Evolutionary conservation across 2,329 filamentous ascomycete species (phyloP), one percentile per base, ranked within the genome.

Genomic region (Phyllosticta citrichinensis): DNA sequence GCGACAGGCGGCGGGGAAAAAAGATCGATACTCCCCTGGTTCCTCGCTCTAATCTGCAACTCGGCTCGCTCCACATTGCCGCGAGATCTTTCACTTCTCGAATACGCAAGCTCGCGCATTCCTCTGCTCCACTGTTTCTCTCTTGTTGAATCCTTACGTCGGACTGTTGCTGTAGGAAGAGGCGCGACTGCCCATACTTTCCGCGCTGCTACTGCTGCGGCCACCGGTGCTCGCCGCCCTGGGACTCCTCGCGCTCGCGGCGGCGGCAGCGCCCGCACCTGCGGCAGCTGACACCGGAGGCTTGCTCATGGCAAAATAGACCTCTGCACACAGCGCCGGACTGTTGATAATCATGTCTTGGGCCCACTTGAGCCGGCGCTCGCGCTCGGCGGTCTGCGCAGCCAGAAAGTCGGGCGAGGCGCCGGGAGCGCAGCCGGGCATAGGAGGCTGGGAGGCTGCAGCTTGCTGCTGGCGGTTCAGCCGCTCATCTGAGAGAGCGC

Each of bases 331-430:
- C 22, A 62, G 51, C 2, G 55, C 60, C 17, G 60, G 60, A 5
- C 55, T 62, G 51, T 55, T 51, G 22, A 62, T 62, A 51, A 62
- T 62, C 60, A 62, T 62, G 6, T 62, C 51, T 55, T 58, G 60
- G 8, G 60, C 60, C 60, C 60, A 62, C 33, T 57, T 62, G 17
- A 62, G 51, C 33, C 60, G 60, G 6, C 60, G 60, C 14, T 62
- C 55, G 3, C 56, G 55, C 55, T 62, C 60, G 11, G 52, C 60
- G 17, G 52, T 25, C 55, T 55, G 55, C 14, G 60, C 60, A 12
- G 51, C 50, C 40, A 47, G 5, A 47, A 47, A 47, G 40, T 47
- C 40, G 17, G 40, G 40, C 6, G 40, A 47, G 14, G 40, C 40
- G 40, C 40, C 40, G 5, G 40, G 40, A 19, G 6, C 40, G 40